phyloP scores from a whole-genome alignment of 2,329 filamentous ascomycete species.

The Colletotrichum tamarilloi region DNA sequence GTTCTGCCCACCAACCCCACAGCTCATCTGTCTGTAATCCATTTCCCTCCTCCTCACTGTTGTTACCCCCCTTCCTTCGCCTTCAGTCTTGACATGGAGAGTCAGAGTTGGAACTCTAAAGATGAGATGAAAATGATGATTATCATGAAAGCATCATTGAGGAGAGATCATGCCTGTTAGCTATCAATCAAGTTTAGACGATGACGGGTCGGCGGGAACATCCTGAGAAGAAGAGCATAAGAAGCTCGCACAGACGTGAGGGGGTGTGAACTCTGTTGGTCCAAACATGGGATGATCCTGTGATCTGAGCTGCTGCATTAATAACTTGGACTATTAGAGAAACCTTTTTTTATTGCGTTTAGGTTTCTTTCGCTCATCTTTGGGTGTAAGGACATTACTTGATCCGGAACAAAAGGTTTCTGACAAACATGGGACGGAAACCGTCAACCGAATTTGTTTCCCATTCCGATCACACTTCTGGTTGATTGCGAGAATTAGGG shows the following conservation, averaged over 20 bases:
- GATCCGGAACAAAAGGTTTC: background rate
- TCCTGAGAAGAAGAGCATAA: background rate
- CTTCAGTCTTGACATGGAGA: background rate
- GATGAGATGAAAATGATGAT: background rate
- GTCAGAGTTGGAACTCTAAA: background rate
- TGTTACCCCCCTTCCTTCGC: background rate
- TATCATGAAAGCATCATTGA: background rate
- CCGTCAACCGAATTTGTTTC: background rate
- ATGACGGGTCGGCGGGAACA: background rate
- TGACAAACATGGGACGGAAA: conserved; percentile 21
- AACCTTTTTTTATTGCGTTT: background rate
- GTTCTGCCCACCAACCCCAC: background rate
- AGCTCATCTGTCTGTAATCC: background rate
- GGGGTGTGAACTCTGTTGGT: conserved; percentile 1
- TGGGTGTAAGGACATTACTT: background rate
- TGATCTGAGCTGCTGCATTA: conserved; percentile 27
- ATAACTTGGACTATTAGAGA: background rate
- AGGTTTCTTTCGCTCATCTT: background rate
- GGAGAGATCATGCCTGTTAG: conserved; percentile 1
- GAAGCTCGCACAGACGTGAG: background rate
- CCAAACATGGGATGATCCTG: conserved; percentile 30
- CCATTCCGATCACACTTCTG: background rate
- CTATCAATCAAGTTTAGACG: background rate
- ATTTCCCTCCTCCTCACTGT: background rate
- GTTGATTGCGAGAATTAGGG: background rate